Conservation (phyloP, 73 alveolate species). For the Symbiodinium pilosum region DNA sequence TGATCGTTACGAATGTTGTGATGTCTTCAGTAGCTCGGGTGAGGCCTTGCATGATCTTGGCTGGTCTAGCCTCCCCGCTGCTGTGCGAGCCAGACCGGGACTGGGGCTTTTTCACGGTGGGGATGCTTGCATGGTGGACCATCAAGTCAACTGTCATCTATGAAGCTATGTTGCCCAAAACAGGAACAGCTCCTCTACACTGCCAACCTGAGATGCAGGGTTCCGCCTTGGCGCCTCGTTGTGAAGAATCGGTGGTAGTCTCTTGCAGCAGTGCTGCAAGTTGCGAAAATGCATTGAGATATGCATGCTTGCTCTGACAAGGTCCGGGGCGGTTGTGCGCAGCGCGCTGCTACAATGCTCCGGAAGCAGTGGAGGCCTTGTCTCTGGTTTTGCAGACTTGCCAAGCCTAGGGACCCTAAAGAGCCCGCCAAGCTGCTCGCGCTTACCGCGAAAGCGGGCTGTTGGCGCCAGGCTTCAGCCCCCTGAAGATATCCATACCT, state of each 20-base stretch:
- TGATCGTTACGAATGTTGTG: too few relatives aligned
- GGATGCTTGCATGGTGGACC: neutral
- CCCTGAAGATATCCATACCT: neutral
- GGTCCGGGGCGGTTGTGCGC: conserved; percentile 24
- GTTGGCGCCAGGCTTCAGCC: neutral
- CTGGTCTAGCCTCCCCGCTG: conserved; percentile 36
- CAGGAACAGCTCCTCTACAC: conserved; percentile 56
- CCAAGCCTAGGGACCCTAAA: too few relatives aligned
- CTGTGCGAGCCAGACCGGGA: conserved; percentile 39
- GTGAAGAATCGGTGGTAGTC: neutral
- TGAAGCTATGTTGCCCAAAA: neutral
- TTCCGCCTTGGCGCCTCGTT: conserved; percentile 9
- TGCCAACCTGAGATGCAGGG: conserved; percentile 32
- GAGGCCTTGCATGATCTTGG: conserved; percentile 62
- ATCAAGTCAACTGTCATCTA: neutral
- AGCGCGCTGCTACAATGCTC: conserved; percentile 34
- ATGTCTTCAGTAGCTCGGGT: neutral
- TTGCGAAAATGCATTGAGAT: neutral
- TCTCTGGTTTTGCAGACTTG: neutral
- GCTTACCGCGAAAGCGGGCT: too few relatives aligned
- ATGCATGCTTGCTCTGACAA: neutral
- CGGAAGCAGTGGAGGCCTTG: conserved; percentile 32
- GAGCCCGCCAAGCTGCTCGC: too few relatives aligned
- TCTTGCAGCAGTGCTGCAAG: neutral
- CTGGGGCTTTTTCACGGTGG: neutral